These are phyloP conservation scores for Colletotrichum spaethianum DNA, from an alignment of 2,329 filamentous ascomycete genomes.

Conservation along the genomic window DNA sequence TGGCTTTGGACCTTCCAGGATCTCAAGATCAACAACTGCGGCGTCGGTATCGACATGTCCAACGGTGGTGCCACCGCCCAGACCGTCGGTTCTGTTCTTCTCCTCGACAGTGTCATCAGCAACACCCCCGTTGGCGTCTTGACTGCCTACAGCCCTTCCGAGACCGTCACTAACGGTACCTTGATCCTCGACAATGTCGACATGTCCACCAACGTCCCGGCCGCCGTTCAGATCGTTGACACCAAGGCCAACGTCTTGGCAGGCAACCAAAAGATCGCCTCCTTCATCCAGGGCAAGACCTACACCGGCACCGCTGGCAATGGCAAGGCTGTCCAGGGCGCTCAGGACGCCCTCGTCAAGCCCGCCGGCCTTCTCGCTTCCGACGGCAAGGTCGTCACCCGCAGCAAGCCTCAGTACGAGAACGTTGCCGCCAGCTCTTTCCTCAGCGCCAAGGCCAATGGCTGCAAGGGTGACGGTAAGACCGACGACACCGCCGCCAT, in stretches of 20 bases:
- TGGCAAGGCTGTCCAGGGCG: conserved; percentile 71
- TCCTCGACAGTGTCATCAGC: conserved; percentile 85
- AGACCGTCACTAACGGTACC: conserved; percentile 81
- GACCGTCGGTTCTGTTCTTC: conserved; percentile 86
- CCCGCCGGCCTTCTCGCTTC: conserved; percentile 75
- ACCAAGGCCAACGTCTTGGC: conserved; percentile 74
- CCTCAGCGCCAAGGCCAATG: conserved; percentile 84
- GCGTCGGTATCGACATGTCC: conserved; percentile 85
- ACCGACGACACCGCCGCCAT: conserved; percentile 91
- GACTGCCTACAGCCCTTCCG: conserved; percentile 77
- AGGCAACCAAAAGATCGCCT: conserved; percentile 77
- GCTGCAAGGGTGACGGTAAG: conserved; percentile 88
- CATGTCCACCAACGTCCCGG: conserved; percentile 76
- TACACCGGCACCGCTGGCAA: conserved; percentile 66
- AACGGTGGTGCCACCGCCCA: conserved; percentile 72
- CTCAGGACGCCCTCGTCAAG: conserved; percentile 71
- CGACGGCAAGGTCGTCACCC: conserved; percentile 81
- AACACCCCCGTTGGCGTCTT: conserved; percentile 83
- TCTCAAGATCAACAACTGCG: conserved; percentile 80
- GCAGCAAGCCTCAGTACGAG: conserved; percentile 92
- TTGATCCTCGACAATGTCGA: conserved; percentile 93
- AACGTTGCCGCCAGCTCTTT: conserved; percentile 77
- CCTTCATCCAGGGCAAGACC: conserved; percentile 85
- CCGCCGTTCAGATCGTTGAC: conserved; percentile 74
- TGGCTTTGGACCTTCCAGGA: conserved; percentile 89